Base-by-base conservation (phyloP, 805 yeast species). In the Metschnikowia hibisci region DNA sequence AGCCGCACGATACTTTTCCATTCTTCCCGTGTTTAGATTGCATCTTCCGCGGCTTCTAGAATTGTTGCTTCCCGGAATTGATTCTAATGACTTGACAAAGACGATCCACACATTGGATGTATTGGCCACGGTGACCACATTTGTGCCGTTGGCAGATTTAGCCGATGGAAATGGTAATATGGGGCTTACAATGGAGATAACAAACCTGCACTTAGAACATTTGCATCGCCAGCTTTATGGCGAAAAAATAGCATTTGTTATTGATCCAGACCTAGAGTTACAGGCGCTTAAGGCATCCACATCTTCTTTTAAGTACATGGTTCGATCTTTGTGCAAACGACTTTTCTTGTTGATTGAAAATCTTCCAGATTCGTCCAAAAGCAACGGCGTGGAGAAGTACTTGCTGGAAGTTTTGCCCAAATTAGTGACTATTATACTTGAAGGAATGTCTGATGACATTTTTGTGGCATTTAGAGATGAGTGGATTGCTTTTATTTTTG, bases 61-160 rank as follows among this genome's bases (percentile, higher is more conserved):
- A 22, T 71, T 87, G 61, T 67, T 82, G 2, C 60, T 89, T 6
- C 86, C 89, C 0, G 96, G 93, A 25, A 80, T 93, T 23, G 98
- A 93, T 58, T 78, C 90, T 0, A 93, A 90, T 58, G 99, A 93
- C 61, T 72, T 88, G 38, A 73, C 71, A 11, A 78, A 90, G 57
- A 82, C 96, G 0, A 71, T 81, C 12, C 74, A 79, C 40, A 76
- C 95, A 0, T 64, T 90, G 32, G 77, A 81, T 45, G 74, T 85
- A 14, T 74, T 93, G 43, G 83, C 87, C 9, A 71, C 87, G 0
- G 76, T 83, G 18, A 82, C 88, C 0, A 70, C 84, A 6, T 83
- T 81, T 43, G 77, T 85, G 2, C 96, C 96, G 1, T 71, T 89
- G 47, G 67, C 69, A 23, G 87, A 84, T 53, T 55, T 86, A 9